Evolutionary conservation across 2,329 filamentous ascomycete species (phyloP).

Genomic region (Pseudogymnoascus sp.): DNA sequence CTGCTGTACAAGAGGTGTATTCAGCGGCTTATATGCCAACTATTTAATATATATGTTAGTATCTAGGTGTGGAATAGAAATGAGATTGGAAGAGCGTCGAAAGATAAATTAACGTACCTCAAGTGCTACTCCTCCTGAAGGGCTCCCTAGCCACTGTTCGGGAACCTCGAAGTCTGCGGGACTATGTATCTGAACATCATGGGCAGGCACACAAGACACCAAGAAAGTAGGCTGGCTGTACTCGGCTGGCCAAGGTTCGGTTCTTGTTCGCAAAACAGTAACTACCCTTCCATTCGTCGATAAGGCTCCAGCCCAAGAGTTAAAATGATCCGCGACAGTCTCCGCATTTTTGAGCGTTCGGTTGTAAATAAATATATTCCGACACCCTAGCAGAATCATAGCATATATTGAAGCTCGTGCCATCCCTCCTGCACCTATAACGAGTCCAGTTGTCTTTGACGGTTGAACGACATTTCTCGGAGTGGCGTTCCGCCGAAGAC

Average conservation of each 20-base stretch:
- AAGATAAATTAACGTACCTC: constrained; percentile 34
- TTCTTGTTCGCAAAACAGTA: constrained; percentile 46
- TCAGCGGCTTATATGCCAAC: constrained; percentile 63
- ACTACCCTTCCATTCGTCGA: constrained; percentile 24
- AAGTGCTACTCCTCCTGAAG: constrained; percentile 66
- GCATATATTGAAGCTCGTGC: constrained; percentile 70
- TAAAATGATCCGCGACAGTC: constrained; percentile 61
- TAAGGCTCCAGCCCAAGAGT: constrained; percentile 32
- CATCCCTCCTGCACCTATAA: constrained; percentile 66
- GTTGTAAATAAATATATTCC: constrained; percentile 68
- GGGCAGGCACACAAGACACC: constrained; percentile 66
- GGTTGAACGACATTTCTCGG: constrained; percentile 58
- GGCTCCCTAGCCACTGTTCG: constrained; percentile 58
- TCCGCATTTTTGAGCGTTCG: constrained; percentile 59
- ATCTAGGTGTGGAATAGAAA: background rate
- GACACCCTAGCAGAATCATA: constrained; percentile 68
- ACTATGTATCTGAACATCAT: constrained; percentile 53
- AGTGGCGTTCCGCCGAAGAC: constrained; percentile 59
- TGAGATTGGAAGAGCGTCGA: background rate
- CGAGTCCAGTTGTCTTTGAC: constrained; percentile 38
- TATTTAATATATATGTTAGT: constrained; percentile 7
- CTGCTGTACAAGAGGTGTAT: constrained; percentile 63
- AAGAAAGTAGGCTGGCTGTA: constrained; percentile 63
- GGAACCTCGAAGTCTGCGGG: constrained; percentile 65
- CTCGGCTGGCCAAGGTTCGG: constrained; percentile 55